Base-by-base conservation (phyloP, 2,329 filamentous ascomycete genomes). In the Colletotrichum endophyticum region DNA sequence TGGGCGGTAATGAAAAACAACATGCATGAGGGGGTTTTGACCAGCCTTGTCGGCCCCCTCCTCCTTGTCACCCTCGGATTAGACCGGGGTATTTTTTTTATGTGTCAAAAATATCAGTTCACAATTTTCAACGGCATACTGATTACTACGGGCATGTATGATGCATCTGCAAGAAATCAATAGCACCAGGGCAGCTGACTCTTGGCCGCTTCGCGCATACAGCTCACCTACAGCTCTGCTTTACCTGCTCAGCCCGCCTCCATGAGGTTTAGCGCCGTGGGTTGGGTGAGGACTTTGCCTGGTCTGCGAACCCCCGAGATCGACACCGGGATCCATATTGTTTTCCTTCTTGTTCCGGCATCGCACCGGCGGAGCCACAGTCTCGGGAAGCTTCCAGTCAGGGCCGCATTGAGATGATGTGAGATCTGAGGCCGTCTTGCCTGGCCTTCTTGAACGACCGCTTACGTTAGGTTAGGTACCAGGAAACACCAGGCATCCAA, bases 91-190 rank as follows among this genome's bases (percentile, higher is more conserved):
- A 27, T 34, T 61, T 49, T 56, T 66, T 61, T 22, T 61, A 66
- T 74, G 59, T 76, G 57, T 61, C 61, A 70, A 74, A 74, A 70
- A 30, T 70, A 73, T 44, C 74, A 70, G 64, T 64, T 44, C 19
- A 63, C 62, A 70, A 44, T 49, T 44, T 53, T 19, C 22, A 64
- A 66, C 16, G 27, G 57, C 34, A 66, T 36, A 36, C 15, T 39
- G n/a, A 73, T 22, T 19, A 66, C 56, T 8, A 22, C 44, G 12
- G 70, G 72, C n/a, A 30, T 34, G 30, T 62, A 28, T 28, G n/a
- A 27, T 75, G 25, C 44, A 39, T 67, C 39, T 63, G 70, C 57
- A 59, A 63, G 63, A 57, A 34, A 57, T 36, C 63, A n/a, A 68
- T 49, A 59, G 22, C 22, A 15, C 16, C 22, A 28, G 15, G 28